A percentile compares a stretch with the other conserved stretches of the same genome.
These are phyloP conservation scores for Leccinum fibrillosum DNA, from an alignment of 768 basidiomycete species.

Conservation along the genomic window DNA sequence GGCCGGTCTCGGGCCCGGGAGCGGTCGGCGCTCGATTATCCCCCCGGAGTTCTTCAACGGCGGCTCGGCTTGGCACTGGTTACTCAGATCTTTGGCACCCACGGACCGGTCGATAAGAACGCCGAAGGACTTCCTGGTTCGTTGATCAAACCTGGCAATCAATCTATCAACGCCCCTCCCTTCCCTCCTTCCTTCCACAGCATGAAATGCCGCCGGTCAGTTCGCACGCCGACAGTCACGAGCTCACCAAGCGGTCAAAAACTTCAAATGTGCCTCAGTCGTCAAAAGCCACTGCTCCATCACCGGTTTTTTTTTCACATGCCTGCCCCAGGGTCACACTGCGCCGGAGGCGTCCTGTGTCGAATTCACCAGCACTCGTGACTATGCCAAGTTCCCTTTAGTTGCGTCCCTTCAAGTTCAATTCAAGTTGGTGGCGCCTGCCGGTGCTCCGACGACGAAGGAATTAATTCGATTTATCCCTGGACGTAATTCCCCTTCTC, in stretches of 20 bases:
- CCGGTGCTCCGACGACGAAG: neutral
- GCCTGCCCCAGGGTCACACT: constrained; percentile 5
- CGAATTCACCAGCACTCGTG: neutral
- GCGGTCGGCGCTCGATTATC: neutral
- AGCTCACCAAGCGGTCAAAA: constrained; percentile 1
- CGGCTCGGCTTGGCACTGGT: neutral
- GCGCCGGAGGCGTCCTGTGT: neutral
- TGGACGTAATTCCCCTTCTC: neutral
- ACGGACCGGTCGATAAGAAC: neutral
- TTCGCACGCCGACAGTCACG: constrained; percentile 13
- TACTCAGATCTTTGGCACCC: neutral
- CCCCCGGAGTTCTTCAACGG: neutral
- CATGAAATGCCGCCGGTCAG: neutral
- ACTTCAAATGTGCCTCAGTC: constrained; percentile 6
- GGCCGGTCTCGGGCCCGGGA: no score
- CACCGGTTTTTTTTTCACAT: neutral
- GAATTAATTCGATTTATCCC: neutral
- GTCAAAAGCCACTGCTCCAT: neutral
- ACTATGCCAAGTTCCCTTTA: neutral
- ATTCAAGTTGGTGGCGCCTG: neutral
- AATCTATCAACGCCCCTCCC: neutral
- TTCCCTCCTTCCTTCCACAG: neutral
- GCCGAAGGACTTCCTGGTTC: neutral
- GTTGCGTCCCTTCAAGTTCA: neutral
- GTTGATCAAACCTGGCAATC: neutral